Evolutionary conservation across 1,284 basidiomycete genomes (phyloP).

Genomic region (Bondarzewia mesenterica): DNA sequence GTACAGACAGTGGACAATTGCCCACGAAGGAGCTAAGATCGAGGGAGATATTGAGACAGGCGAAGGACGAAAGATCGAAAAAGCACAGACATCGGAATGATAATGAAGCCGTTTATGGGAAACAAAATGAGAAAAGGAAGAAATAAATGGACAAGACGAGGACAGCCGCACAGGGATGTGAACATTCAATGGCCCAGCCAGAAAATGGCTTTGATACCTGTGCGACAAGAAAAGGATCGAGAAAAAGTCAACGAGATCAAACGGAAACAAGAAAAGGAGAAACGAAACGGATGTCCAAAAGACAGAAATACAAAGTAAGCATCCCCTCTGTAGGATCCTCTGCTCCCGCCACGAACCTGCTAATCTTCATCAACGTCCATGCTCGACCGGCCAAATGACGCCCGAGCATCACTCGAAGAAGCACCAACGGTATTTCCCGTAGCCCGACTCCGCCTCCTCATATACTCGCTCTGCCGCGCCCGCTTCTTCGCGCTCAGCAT

Average conservation of each 20-base stretch:
- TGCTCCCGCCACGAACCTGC: too few relatives aligned
- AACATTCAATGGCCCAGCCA: too few relatives aligned
- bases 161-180: too few relatives aligned
- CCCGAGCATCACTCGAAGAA: too few relatives aligned
- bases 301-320: too few relatives aligned
- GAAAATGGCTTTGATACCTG: too few relatives aligned
- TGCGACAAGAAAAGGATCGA: not conserved
- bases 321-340: too few relatives aligned
- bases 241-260: not conserved
- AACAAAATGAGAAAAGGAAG: not conserved
- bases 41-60: not conserved
- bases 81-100: not conserved
- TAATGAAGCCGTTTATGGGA: not conserved
- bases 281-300: not conserved
- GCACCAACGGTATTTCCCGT: not conserved
- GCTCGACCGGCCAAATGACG: not conserved
- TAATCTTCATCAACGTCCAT: not conserved
- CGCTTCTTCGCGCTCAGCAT: constrained; percentile 56
- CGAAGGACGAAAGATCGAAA: not conserved
- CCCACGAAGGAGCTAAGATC: not conserved
- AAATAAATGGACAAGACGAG: not conserved
- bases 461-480: constrained; percentile 61
- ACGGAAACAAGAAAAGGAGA: not conserved
- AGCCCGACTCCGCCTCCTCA: constrained; percentile 19
- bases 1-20: not conserved